Percentiles rank a stretch among this genome's conserved stretches.
phyloP scores from a whole-genome alignment of 2,329 filamentous ascomycete species.

The Ascocoryne sarcoides region DNA sequence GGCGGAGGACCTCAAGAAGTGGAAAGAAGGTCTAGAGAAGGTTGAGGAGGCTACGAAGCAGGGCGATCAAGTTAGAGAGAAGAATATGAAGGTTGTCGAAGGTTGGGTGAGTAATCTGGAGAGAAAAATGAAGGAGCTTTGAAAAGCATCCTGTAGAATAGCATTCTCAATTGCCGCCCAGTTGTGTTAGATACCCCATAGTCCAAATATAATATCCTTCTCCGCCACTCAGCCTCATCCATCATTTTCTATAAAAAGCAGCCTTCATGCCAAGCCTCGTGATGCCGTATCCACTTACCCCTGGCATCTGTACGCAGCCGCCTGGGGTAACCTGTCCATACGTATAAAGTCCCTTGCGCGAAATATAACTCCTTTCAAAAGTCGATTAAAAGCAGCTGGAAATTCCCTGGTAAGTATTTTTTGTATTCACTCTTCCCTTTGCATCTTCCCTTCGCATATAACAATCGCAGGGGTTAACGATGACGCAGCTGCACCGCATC shows the following conservation, averaged over 20 bases:
- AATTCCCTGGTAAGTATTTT: neutral
- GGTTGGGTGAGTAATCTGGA: constrained; percentile 86
- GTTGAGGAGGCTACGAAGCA: constrained; percentile 68
- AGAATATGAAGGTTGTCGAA: constrained; percentile 78
- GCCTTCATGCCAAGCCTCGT: no score
- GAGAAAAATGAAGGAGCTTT: constrained; percentile 53
- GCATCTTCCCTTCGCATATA: no score
- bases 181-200: constrained; percentile 23
- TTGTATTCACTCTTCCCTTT: neutral
- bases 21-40: constrained; percentile 71
- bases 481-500: no score
- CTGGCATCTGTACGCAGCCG: no score
- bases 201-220: no score
- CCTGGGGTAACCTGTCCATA: neutral
- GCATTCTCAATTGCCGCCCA: neutral
- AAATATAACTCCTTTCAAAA: neutral
- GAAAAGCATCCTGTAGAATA: constrained; percentile 7
- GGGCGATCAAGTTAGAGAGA: constrained; percentile 60
- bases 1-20: constrained; percentile 73
- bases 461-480: no score
- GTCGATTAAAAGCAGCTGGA: neutral
- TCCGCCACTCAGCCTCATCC: no score
- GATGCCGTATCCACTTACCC: no score
- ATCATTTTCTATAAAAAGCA: no score
- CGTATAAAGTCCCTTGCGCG: neutral